A percentile compares a stretch with the other conserved stretches of the same genome.
phyloP scores from a whole-genome alignment of 2,329 filamentous ascomycete genomes.

The Cordyceps cicadae region DNA sequence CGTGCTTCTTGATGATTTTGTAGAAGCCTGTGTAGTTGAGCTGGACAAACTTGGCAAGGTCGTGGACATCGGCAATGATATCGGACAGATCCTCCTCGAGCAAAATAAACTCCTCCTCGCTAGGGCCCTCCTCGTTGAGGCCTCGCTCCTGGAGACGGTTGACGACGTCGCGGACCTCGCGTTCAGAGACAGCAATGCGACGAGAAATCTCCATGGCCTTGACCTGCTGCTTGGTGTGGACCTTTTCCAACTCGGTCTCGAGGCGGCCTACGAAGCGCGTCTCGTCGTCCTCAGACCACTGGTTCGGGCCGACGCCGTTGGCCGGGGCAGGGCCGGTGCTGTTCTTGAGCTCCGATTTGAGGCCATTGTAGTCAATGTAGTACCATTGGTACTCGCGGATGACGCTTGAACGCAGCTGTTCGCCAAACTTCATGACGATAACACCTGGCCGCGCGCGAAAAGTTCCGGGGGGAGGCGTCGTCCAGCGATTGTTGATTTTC shows the following conservation, averaged over 20 bases:
- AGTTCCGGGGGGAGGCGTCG: conserved; percentile 23
- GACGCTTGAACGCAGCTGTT: conserved; percentile 89
- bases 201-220: conserved; percentile 94
- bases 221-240: conserved; percentile 94
- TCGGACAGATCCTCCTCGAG: conserved; percentile 93
- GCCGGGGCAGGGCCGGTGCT: conserved; percentile 45
- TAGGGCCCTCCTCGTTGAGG: conserved; percentile 50
- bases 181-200: conserved; percentile 78
- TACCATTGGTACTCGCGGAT: conserved; percentile 97
- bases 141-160: conserved; percentile 59
- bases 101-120: conserved; percentile 88
- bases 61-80: conserved; percentile 96
- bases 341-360: conserved; percentile 79
- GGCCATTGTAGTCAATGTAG: conserved; percentile 94
- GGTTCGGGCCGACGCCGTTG: conserved; percentile 39
- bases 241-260: conserved; percentile 90
- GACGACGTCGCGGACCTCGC: conserved; percentile 84
- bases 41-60: conserved; percentile 95
- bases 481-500: conserved; percentile 34
- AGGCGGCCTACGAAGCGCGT: conserved; percentile 77
- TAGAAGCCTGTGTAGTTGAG: conserved; percentile 98
- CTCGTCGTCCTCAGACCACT: conserved; percentile 91
- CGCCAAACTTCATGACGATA: conserved; percentile 77
- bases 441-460: conserved; percentile 39
- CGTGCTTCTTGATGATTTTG: conserved; percentile 99